Conservation (phyloP, 202 grass and related monocot species). For the Schoenoplectus tabernaemontani region DNA sequence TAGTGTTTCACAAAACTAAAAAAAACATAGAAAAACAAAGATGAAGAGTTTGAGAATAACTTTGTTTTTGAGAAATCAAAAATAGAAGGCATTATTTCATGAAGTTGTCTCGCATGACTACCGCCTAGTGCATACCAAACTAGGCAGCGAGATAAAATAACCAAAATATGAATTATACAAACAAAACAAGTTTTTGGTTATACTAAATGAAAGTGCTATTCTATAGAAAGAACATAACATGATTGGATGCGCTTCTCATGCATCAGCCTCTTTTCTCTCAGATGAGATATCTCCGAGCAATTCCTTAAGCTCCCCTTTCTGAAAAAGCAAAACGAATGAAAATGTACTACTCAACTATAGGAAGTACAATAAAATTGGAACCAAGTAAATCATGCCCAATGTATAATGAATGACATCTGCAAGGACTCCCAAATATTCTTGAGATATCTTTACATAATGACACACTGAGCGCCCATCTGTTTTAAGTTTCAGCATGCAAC, state of each 20-base stretch:
- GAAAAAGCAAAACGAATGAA: constrained; percentile 19
- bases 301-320: constrained; percentile 88
- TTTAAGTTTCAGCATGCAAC: neutral
- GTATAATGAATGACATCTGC: neutral
- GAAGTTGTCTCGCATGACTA: neutral
- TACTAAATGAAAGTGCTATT: neutral
- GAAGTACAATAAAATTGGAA: neutral
- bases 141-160: neutral
- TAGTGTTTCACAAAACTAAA: neutral
- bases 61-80: neutral
- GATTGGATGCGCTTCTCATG: constrained; percentile 10
- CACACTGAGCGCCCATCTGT: neutral
- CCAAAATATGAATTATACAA: neutral
- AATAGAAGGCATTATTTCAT: neutral
- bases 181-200: neutral
- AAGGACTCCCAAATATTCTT: neutral
- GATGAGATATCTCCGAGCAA: constrained; percentile 38
- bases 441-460: neutral
- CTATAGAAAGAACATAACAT: neutral
- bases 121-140: neutral
- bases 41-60: neutral
- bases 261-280: constrained; percentile 23
- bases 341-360: neutral
- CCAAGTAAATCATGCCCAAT: neutral
- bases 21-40: neutral